These are phyloP conservation scores for Plenodomus biglobosus DNA, from an alignment of 2,329 filamentous ascomycete species.

Conservation along the genomic window DNA sequence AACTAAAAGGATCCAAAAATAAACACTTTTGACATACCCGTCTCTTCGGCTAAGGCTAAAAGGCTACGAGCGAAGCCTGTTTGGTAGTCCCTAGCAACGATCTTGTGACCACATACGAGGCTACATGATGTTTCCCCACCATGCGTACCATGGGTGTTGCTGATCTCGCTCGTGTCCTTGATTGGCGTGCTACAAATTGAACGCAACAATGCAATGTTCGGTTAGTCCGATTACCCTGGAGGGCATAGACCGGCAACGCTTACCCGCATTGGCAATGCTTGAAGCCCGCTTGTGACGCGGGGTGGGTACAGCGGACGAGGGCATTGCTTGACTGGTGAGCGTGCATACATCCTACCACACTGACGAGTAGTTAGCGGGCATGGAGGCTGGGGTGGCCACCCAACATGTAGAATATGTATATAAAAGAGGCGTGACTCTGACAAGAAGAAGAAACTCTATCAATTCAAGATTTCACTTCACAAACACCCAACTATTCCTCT, in stretches of 20 bases:
- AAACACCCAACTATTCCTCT: neutral
- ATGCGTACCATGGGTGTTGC: neutral
- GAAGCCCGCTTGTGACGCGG: conserved; percentile 1
- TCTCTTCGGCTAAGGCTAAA: conserved; percentile 10
- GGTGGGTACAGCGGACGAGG: neutral
- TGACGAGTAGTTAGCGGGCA: neutral
- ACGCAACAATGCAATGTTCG: neutral
- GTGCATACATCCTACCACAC: neutral
- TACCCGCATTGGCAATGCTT: neutral
- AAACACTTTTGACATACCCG: conserved; percentile 4
- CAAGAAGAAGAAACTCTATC: neutral
- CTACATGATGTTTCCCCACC: neutral
- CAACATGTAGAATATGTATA: neutral
- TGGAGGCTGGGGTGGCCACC: neutral
- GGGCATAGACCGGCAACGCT: neutral
- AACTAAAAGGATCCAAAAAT: conserved; percentile 5
- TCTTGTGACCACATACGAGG: conserved; percentile 9
- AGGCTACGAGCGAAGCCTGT: conserved; percentile 4
- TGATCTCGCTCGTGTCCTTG: neutral
- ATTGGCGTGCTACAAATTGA: neutral
- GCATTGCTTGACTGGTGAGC: conserved; percentile 1
- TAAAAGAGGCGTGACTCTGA: neutral
- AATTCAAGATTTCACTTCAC: neutral
- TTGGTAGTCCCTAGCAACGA: neutral
- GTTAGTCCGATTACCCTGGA: neutral